A percentile compares a stretch with the other conserved stretches of the same genome.
These are phyloP conservation scores for Irpex lacteus DNA, from an alignment of 1,284 basidiomycete genomes.

Conservation along the genomic window DNA sequence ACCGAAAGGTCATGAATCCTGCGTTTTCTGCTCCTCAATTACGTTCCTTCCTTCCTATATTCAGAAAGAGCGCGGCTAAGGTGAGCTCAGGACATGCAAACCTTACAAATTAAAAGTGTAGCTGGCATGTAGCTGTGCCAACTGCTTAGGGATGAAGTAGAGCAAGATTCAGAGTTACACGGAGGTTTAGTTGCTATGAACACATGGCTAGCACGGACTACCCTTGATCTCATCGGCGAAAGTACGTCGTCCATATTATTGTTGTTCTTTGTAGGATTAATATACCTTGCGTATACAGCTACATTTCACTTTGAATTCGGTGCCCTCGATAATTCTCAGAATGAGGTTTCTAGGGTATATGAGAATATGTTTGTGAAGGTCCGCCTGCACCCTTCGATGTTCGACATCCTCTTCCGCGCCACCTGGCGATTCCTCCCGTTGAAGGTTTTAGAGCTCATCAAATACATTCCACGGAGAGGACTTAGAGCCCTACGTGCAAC, in stretches of 20 bases:
- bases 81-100: neutral
- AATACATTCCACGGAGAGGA: constrained; percentile 25
- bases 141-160: constrained; percentile 3
- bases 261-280: neutral
- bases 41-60: constrained; percentile 20
- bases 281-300: neutral
- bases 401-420: neutral
- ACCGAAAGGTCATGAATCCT: constrained; percentile 29
- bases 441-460: constrained; percentile 20
- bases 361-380: constrained; percentile 23
- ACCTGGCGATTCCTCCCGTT: constrained; percentile 20
- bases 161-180: constrained; percentile 12
- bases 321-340: constrained; percentile 25
- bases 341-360: constrained; percentile 23
- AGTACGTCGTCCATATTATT: neutral
- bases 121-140: constrained; percentile 9
- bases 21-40: constrained; percentile 24
- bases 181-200: constrained; percentile 2
- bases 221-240: constrained; percentile 14
- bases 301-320: constrained; percentile 29
- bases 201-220: constrained; percentile 9
- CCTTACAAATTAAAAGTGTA: neutral
- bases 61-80: constrained; percentile 12
- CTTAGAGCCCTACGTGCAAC: constrained; percentile 24
- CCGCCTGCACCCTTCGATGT: neutral